Evolutionary conservation across 306 rosid species (phyloP).

Genomic region (Dryas drummondii): DNA sequence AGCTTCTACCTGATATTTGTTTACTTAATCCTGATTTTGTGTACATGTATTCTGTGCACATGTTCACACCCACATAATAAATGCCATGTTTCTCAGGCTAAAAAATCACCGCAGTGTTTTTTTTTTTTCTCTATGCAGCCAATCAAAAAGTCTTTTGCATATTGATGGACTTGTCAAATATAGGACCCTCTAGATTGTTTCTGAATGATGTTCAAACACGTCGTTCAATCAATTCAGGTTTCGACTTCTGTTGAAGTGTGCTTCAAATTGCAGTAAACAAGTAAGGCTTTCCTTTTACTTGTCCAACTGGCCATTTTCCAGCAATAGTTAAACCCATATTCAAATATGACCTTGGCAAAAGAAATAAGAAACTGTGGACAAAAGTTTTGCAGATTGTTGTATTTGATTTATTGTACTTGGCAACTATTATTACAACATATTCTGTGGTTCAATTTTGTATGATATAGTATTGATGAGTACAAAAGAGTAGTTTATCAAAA

Average conservation of each 20-base stretch:
- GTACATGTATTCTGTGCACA: too few relatives aligned
- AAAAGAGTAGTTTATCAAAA: neutral
- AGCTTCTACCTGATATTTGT: conserved; percentile 6
- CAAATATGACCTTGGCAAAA: neutral
- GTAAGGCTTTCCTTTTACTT: neutral
- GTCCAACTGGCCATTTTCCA: neutral
- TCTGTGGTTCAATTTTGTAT: neutral
- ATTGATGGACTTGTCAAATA: neutral
- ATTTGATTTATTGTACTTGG: neutral
- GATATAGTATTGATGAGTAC: neutral
- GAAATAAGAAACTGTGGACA: neutral
- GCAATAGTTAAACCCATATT: neutral
- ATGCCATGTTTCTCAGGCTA: neutral
- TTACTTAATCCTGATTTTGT: neutral
- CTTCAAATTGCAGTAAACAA: neutral
- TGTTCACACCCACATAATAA: neutral
- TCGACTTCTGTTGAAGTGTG: neutral
- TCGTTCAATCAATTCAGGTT: neutral
- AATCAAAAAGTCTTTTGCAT: neutral
- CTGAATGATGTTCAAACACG: conserved; percentile 1
- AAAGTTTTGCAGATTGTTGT: neutral
- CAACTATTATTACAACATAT: neutral
- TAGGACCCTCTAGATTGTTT: neutral
- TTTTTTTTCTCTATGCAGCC: neutral
- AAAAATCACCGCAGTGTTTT: neutral